phyloP scores from a whole-genome alignment of 306 rosid genomes.

The Canavalia ensiformis region DNA sequence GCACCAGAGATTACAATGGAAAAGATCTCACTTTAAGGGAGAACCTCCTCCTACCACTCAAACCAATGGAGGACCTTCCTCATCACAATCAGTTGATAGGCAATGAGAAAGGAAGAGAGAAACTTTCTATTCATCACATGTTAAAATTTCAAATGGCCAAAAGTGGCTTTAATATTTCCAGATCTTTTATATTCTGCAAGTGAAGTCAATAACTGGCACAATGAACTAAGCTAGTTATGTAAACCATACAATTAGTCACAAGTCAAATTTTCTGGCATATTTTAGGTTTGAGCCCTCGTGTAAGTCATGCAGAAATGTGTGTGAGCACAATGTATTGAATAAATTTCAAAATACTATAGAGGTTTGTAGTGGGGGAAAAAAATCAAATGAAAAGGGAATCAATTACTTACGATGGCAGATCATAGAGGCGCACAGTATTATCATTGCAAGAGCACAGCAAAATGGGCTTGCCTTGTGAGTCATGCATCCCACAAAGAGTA shows the following conservation, averaged over 20 bases:
- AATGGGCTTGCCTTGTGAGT: slow-evolving; percentile 88
- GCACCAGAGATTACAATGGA: too few species aligned
- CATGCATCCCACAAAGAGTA: slow-evolving; percentile 91
- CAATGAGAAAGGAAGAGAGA: not conserved
- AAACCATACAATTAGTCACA: not conserved
- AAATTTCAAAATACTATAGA: slow-evolving; percentile 9
- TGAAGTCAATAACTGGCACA: not conserved
- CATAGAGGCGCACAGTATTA: slow-evolving; percentile 86
- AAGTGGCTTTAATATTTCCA: not conserved
- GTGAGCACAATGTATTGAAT: not conserved
- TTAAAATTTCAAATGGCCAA: not conserved
- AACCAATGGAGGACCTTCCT: too few species aligned
- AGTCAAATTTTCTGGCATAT: not conserved
- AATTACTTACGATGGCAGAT: slow-evolving; percentile 92
- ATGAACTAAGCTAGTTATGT: not conserved
- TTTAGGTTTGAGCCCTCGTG: not conserved
- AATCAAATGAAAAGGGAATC: slow-evolving; percentile 33
- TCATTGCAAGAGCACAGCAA: slow-evolving; percentile 88
- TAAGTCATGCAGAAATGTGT: not conserved
- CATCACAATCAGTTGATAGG: too few species aligned
- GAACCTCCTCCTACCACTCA: too few species aligned
- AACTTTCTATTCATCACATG: not conserved
- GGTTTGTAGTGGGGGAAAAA: not conserved
- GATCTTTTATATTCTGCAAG: not conserved
- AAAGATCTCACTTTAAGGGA: too few species aligned